Percentiles rank a stretch among this genome's conserved stretches.
These are phyloP conservation scores for Plectosphaerella plurivora DNA, from an alignment of 2,329 filamentous ascomycete species.

Conservation along the genomic window DNA sequence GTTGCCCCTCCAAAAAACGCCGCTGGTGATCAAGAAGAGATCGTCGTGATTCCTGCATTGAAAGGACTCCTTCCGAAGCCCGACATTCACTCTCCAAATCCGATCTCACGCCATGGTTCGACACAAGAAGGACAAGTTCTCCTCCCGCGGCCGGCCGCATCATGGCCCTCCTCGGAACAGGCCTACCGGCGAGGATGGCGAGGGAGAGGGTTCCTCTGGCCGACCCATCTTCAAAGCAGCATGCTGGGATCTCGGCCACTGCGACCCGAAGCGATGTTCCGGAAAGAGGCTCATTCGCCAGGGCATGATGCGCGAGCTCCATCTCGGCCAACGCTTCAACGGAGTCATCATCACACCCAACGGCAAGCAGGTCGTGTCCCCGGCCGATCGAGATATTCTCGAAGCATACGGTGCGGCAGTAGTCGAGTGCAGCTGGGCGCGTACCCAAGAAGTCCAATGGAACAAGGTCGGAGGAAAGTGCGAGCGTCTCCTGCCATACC, in stretches of 20 bases:
- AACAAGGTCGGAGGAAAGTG: slow-evolving; percentile 87
- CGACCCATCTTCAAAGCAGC: slow-evolving; percentile 77
- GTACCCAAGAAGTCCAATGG: slow-evolving; percentile 89
- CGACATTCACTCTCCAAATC: neutral
- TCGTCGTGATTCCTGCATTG: too few species aligned
- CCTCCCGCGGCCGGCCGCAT: slow-evolving; percentile 64
- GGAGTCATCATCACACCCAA: slow-evolving; percentile 95
- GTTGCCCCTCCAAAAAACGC: too few species aligned
- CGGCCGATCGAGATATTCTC: slow-evolving; percentile 75
- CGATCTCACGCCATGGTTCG: slow-evolving; percentile 64
- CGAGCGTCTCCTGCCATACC: slow-evolving; percentile 84
- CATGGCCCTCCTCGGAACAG: slow-evolving; percentile 53
- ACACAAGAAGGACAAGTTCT: slow-evolving; percentile 86
- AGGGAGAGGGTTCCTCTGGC: slow-evolving; percentile 22
- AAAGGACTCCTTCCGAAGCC: neutral
- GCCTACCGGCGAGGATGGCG: slow-evolving; percentile 38
- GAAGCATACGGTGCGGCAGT: slow-evolving; percentile 91
- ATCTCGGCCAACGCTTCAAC: slow-evolving; percentile 85
- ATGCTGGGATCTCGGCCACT: slow-evolving; percentile 97
- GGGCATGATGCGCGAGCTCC: slow-evolving; percentile 88
- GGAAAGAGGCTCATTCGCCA: slow-evolving; percentile 91
- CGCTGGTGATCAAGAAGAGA: too few species aligned
- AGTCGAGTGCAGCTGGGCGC: slow-evolving; percentile 95
- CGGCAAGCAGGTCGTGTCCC: slow-evolving; percentile 78
- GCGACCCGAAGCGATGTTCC: slow-evolving; percentile 93